Conservation (phyloP, 148 eudicot genomes). For the Nyssa sinensis region DNA sequence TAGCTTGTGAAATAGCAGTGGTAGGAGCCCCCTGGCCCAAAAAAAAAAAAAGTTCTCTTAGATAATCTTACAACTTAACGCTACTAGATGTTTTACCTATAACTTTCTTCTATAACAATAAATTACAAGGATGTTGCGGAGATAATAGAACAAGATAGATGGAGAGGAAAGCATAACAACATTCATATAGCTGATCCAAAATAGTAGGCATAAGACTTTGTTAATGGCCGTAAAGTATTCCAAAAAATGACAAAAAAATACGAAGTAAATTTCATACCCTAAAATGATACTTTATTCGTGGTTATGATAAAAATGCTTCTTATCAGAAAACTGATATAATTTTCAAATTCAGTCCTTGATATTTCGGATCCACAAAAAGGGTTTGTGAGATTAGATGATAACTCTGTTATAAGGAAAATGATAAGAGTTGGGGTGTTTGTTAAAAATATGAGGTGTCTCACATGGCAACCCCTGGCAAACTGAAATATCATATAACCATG, state of each 20-base stretch:
- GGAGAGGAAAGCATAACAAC: neutral
- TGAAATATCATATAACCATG: neutral
- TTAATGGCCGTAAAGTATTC: neutral
- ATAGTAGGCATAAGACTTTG: neutral
- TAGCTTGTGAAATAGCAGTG: conserved; percentile 44
- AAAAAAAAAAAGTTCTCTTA: neutral
- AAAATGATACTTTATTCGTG: neutral
- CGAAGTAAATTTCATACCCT: neutral
- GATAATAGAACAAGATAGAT: neutral
- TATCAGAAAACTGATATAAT: neutral
- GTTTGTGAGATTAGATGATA: neutral
- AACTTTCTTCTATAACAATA: neutral
- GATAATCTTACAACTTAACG: conserved; percentile 1
- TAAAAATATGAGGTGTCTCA: neutral
- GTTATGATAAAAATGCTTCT: neutral
- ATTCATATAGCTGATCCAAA: neutral
- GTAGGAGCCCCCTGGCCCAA: conserved; percentile 41
- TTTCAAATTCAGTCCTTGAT: neutral
- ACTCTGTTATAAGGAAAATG: neutral
- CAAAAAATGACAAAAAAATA: neutral
- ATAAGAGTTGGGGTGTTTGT: neutral
- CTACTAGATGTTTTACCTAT: neutral
- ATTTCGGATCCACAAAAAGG: neutral
- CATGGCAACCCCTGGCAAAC: neutral
- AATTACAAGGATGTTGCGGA: neutral